phyloP scores from a whole-genome alignment of 225 moss, liverwort and hornwort genomes.

The Climacium dendroides region DNA sequence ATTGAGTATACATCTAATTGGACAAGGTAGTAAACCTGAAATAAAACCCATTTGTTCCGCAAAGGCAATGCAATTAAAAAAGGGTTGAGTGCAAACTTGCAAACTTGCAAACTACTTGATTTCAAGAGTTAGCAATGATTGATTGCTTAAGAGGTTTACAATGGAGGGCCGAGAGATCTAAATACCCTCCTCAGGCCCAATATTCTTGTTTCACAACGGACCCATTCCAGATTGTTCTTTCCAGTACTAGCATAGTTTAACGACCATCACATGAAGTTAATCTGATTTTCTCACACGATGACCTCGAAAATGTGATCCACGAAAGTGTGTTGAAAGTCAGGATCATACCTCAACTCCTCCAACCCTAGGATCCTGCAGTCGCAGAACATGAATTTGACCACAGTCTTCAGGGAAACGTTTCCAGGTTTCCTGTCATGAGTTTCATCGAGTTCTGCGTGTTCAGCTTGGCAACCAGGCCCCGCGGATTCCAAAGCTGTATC shows the following conservation, averaged over 20 bases:
- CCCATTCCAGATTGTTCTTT: background rate
- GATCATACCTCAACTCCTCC: slow-evolving; percentile 47
- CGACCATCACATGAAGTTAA: background rate
- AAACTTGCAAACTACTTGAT: background rate
- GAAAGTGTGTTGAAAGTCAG: background rate
- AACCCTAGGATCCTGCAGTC: slow-evolving; percentile 39
- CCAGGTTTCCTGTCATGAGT: background rate
- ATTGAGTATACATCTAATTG: background rate
- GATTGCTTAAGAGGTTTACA: background rate
- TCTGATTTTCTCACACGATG: background rate
- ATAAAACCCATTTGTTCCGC: background rate
- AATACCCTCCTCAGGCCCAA: background rate
- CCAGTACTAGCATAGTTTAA: background rate
- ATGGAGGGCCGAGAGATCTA: background rate
- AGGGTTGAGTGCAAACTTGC: background rate
- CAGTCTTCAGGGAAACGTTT: slow-evolving; percentile 30
- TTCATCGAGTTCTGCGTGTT: background rate
- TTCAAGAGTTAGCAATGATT: background rate
- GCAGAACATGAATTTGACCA: slow-evolving; percentile 59
- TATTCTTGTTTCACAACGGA: background rate
- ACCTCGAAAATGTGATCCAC: background rate
- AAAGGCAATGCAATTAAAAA: background rate
- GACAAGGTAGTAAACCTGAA: background rate
- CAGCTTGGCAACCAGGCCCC: background rate
- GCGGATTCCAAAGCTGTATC: background rate